Base-by-base conservation (phyloP, 2,329 filamentous ascomycete genomes). In the Colletotrichum melonis region DNA sequence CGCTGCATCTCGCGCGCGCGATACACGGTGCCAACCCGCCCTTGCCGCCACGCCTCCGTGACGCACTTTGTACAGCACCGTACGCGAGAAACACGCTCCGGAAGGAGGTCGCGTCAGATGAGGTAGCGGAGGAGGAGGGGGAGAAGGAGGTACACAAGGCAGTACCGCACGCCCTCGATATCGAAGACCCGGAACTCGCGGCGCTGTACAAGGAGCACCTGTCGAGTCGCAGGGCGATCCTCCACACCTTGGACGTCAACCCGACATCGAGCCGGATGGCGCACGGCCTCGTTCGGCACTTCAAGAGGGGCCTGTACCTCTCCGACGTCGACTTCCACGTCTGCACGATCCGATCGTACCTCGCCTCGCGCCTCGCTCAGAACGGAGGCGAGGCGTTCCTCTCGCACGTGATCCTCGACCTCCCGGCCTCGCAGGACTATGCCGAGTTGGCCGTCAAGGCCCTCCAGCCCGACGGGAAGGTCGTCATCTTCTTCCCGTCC, bases 401-500 rank as follows among this genome's bases (percentile, higher is more conserved):
- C 65, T 88, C 91, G 4, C 91, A 93, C 78, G 92, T 91, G 0
- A 89, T 96, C 74, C 86, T 97, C 24, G 94, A 97, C 79, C 87
- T 97, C 72, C 93, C 94, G 0, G 87, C 86, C 35, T 88, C 92
- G 2, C 85, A 94, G 65, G 81, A 83, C 12, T 78, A 83, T 35
- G 82, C 83, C 1, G 81, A 82, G 1, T 83, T 84, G 30, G 84
- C 92, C 26, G 83, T 88, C 5, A 79, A 85, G n/a, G 89, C 91
- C 16, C 82, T 97, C 66, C 89, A 88, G 52, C 86, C 88, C 1
- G 89, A 93, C 77, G 93, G 91, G 0, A 84, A 89, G 9, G 84
- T 96, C 38, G 85, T 93, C 16, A 86, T 95, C 1, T 97, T 95
- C 83, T 91, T 91, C 75, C 94, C 94, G 0, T 94, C 91, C 77